Conservation (phyloP, 345 rosid species). For the Isatis tinctoria region DNA sequence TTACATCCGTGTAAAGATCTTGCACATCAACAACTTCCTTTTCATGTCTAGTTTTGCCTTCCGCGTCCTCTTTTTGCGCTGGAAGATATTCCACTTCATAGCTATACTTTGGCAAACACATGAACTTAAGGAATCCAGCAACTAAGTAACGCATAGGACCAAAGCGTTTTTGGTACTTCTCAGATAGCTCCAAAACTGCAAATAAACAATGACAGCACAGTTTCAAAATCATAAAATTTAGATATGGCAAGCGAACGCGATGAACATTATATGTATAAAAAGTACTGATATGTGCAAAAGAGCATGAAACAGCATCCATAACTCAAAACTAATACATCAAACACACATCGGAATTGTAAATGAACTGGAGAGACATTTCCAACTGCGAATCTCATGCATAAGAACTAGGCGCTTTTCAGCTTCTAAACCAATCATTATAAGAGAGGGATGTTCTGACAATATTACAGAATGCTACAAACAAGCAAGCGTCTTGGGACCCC, state of each 20-base stretch:
- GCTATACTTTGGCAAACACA: conserved; percentile 95
- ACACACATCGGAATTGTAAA: background rate
- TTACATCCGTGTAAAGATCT: conserved; percentile 76
- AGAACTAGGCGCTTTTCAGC: background rate
- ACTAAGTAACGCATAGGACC: conserved; percentile 96
- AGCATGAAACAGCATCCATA: background rate
- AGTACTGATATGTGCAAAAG: background rate
- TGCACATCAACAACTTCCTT: conserved; percentile 61
- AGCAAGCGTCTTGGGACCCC: background rate
- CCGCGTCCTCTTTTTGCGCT: conserved; percentile 64
- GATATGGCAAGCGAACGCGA: background rate
- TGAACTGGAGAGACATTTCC: background rate
- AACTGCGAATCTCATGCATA: no score
- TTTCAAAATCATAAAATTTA: background rate
- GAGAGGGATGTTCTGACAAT: conserved; percentile 8
- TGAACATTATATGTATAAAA: background rate
- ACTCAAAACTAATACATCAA: background rate
- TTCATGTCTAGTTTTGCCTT: conserved; percentile 48
- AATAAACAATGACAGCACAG: conserved; percentile 23
- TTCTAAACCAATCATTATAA: background rate
- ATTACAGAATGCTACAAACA: background rate
- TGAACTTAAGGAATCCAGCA: conserved; percentile 93
- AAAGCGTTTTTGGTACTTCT: conserved; percentile 85
- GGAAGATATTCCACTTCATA: conserved; percentile 95
- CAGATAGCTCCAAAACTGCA: conserved; percentile 94